Evolutionary conservation across 1,284 basidiomycete species (phyloP).

Genomic region (Porodaedalea pini): DNA sequence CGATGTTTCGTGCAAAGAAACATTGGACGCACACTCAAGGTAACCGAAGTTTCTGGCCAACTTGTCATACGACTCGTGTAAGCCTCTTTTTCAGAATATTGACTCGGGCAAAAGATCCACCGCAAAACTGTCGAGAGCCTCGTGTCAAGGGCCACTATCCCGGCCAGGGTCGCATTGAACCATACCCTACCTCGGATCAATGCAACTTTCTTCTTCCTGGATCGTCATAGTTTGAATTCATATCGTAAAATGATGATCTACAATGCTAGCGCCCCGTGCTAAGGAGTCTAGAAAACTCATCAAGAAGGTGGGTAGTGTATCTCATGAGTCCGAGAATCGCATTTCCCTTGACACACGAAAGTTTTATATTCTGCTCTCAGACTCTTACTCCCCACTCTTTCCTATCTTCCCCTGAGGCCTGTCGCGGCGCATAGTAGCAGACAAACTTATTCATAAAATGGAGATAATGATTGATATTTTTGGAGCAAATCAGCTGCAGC

Average conservation of each 20-base stretch:
- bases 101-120: too few species aligned
- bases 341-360: too few species aligned
- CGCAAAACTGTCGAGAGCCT: not conserved
- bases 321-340: not conserved
- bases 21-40: too few species aligned
- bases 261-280: not conserved
- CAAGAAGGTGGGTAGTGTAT: not conserved
- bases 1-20: too few species aligned
- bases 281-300: not conserved
- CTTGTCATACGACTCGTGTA: too few species aligned
- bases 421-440: too few species aligned
- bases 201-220: not conserved
- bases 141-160: not conserved
- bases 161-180: not conserved
- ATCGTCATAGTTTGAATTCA: too few species aligned
- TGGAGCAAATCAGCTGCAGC: not conserved
- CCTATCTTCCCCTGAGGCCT: not conserved
- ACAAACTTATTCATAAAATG: too few species aligned
- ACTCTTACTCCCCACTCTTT: not conserved
- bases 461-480: too few species aligned
- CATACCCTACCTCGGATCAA: not conserved
- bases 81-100: too few species aligned
- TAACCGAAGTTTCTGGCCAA: too few species aligned
- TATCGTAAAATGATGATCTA: slow-evolving; percentile 1
- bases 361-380: not conserved